Conservation (phyloP, 345 rosid species). For the Lumnitzera racemosa region DNA sequence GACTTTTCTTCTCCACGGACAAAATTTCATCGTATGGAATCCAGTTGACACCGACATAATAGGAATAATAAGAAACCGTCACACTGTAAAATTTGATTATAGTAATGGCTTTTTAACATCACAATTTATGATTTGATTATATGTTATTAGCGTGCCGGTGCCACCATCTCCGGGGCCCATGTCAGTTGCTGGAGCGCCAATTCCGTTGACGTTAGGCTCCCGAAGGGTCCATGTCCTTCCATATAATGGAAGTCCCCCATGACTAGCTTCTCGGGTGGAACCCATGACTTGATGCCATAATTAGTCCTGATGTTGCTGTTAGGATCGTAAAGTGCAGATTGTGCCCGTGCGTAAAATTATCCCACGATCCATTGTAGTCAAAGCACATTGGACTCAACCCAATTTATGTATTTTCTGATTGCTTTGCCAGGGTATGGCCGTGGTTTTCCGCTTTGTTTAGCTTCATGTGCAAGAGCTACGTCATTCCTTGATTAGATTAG, state of each 20-base stretch:
- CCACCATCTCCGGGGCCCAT: conserved; percentile 25
- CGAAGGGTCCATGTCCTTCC: conserved; percentile 35
- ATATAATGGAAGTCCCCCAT: conserved; percentile 37
- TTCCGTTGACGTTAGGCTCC: conserved; percentile 16
- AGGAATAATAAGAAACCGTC: conserved; percentile 24
- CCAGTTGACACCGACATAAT: conserved; percentile 20
- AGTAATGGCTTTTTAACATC: conserved; percentile 7
- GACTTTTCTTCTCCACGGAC: conserved; percentile 23
- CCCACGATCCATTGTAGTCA: conserved; percentile 34
- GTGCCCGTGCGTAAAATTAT: conserved; percentile 21
- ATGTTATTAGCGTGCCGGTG: conserved; percentile 1
- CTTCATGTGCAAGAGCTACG: conserved; percentile 20
- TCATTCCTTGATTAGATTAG: conserved; percentile 18
- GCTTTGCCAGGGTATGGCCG: conserved; percentile 22
- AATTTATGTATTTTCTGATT: conserved; percentile 16
- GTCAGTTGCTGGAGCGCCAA: conserved; percentile 28
- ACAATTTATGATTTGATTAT: conserved; percentile 16
- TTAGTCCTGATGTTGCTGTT: conserved; percentile 21
- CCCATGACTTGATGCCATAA: conserved; percentile 30
- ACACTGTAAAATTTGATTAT: conserved; percentile 9
- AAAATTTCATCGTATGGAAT: conserved; percentile 30
- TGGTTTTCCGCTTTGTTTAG: conserved; percentile 7
- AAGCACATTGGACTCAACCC: conserved; percentile 34
- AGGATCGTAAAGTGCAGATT: conserved; percentile 22
- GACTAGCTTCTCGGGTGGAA: conserved; percentile 22